These are phyloP conservation scores for Corniculantispora saksenae DNA, from an alignment of 2,329 filamentous ascomycete species.

Conservation along the genomic window DNA sequence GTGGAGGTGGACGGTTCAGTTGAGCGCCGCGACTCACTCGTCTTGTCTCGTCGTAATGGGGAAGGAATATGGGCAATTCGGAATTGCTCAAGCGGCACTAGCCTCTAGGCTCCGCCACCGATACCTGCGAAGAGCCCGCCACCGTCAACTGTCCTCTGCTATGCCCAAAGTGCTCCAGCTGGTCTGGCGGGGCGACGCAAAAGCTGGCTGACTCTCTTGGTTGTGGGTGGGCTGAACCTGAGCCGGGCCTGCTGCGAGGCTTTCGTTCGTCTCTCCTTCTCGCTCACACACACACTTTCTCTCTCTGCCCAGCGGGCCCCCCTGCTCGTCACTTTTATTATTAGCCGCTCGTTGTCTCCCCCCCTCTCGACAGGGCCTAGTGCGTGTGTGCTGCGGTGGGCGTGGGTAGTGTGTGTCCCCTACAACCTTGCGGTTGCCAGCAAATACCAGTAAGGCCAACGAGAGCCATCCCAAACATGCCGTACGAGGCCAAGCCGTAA, in stretches of 20 bases:
- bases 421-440: not conserved
- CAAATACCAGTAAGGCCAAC: not conserved
- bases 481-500: constrained; percentile 4
- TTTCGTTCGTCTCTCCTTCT: too few relatives aligned
- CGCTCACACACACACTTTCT: too few relatives aligned
- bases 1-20: constrained; percentile 5
- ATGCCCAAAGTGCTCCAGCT: not conserved
- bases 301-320: not conserved
- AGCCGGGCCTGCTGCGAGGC: not conserved
- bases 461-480: constrained; percentile 7
- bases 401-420: not conserved
- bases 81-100: constrained; percentile 12
- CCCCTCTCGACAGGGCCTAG: not conserved
- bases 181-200: constrained; percentile 5
- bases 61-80: not conserved
- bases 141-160: not conserved
- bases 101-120: constrained; percentile 5
- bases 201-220: not conserved
- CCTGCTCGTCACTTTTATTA: not conserved
- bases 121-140: not conserved
- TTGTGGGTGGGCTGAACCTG: not conserved
- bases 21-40: constrained; percentile 4
- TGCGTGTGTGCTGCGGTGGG: too few relatives aligned
- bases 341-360: constrained; percentile 4
- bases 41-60: constrained; percentile 3